Base-by-base conservation (phyloP, 192 early-diverging fungal genomes). In the Coemansia sp. region DNA sequence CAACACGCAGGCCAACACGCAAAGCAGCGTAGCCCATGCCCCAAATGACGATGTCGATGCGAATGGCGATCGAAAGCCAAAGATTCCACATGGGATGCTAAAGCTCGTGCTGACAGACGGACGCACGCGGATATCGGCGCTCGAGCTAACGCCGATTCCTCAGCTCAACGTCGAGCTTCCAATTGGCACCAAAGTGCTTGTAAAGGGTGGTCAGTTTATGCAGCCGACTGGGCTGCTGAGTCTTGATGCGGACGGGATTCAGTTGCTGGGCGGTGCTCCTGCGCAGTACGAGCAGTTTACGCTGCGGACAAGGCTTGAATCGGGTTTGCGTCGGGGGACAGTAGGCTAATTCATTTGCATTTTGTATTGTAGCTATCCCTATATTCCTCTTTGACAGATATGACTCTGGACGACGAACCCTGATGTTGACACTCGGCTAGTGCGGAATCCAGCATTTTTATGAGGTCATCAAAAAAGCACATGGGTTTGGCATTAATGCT, bases 31-130 rank as follows among this genome's bases (percentile, higher is more conserved):
- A 6, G 19, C 25, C 2, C 53, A 57, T 1, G 10, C 42, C 21
- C 22, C 31, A 12, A 28, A 46, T 3, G 31, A 25, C 4, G 36
- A 38, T 14, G 42, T 17, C 15, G 52, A 58, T 1, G 14, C 47
- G 7, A 47, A 55, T 5, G 55, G 58, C 19, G 68, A 74, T 26
- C 34, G 69, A 11, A 34, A 71, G 21, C 68, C 78, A 38, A 74
- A 62, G 65, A 61, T 74, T 15, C 78, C 78, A 49, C 71, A 49
- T 10, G 38, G 26, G 10, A 74, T 71, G 78, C 58, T 81, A 12
- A 81, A 81, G 59, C 60, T 81, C 20, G 57, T 55, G 57, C 63
- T 81, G 52, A 74, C 78, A 2, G 78, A 81, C 36, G 78, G 78
- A 8, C 52, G 31, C 21, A 40, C 64, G 40, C 55, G 55, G 21